Conservation (phyloP, 257 asterid genomes). For the Verbascum thapsus region DNA sequence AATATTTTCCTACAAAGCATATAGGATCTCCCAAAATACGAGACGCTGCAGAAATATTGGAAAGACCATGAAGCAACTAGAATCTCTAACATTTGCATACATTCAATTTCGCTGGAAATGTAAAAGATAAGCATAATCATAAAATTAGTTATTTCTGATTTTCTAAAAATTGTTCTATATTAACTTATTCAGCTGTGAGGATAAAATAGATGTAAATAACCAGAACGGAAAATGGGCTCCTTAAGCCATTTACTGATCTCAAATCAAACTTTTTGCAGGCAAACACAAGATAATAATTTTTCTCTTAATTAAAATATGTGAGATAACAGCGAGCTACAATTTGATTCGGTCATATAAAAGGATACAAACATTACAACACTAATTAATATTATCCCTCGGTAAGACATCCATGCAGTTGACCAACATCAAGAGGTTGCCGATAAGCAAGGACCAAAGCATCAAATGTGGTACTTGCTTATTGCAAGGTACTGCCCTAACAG, state of each 20-base stretch:
- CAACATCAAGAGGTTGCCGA: slow-evolving; percentile 5
- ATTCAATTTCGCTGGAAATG: neutral
- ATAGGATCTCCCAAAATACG: neutral
- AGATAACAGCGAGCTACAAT: neutral
- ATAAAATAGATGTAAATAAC: neutral
- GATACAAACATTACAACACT: neutral
- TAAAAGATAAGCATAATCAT: neutral
- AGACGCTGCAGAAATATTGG: slow-evolving; percentile 3
- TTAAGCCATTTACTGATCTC: slow-evolving; percentile 10
- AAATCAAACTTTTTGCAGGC: neutral
- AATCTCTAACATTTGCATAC: neutral
- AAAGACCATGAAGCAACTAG: slow-evolving; percentile 1
- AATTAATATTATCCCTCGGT: neutral
- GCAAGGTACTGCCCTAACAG: neutral
- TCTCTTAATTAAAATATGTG: neutral
- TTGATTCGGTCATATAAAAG: neutral
- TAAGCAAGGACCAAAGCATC: slow-evolving; percentile 9
- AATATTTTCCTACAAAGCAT: slow-evolving; percentile 14
- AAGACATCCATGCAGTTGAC: slow-evolving; percentile 14
- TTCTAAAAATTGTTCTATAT: neutral
- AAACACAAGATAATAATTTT: neutral
- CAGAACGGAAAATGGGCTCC: neutral
- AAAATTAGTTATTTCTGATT: slow-evolving; percentile 5
- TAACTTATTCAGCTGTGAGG: neutral
- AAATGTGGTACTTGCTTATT: neutral